Base-by-base conservation (phyloP, 2,329 filamentous ascomycete species). In the Westerdykella ornata region DNA sequence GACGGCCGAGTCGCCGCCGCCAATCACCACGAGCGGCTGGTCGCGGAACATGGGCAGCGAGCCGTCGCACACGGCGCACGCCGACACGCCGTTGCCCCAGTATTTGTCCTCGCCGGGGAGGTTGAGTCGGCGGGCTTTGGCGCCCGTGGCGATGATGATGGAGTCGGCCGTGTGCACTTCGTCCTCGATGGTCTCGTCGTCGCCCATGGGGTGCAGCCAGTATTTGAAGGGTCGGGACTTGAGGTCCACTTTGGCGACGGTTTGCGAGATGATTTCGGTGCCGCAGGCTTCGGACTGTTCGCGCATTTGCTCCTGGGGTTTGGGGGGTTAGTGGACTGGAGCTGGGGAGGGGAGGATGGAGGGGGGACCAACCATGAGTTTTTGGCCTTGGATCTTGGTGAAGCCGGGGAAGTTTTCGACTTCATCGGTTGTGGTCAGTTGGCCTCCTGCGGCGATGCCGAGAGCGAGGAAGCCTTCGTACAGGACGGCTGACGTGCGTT, bases 401-500 rank as follows among this genome's bases (percentile, higher is more conserved):
- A 97, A 98, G 36, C 92, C 92, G 18, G 92, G 92, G 71, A 84
- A 98, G 78, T 98, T 98, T 75, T 98, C 92, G 45, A 98, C 82
- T 55, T 98, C 94, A 60, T 94, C 97, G 41, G 92, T 98, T 18
- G 94, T 98, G 41, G 94, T 98, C 55, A 98, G 77, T 76, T 98
- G 92, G 43, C 92, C 92, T 55, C 92, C 92, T 34, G 92, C 88
- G 5, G 92, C 92, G 59, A 94, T 94, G 61, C 90, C 92, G 63
- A 96, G 92, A 58, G 92, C 92, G 67, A 98, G 82, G 78, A 98
- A 95, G 56, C 92, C 92, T 73, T 98, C 92, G 67, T 97, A 98
- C 54, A 98, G 77, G 49, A 96, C 85, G 49, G 92, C 80, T 80
- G 48, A 26, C 29, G 3, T 41, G n/a, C 37, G 45, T 67, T 43